These are phyloP conservation scores for Pleurotus sapidus DNA, from an alignment of 768 basidiomycete species.

Conservation along the genomic window DNA sequence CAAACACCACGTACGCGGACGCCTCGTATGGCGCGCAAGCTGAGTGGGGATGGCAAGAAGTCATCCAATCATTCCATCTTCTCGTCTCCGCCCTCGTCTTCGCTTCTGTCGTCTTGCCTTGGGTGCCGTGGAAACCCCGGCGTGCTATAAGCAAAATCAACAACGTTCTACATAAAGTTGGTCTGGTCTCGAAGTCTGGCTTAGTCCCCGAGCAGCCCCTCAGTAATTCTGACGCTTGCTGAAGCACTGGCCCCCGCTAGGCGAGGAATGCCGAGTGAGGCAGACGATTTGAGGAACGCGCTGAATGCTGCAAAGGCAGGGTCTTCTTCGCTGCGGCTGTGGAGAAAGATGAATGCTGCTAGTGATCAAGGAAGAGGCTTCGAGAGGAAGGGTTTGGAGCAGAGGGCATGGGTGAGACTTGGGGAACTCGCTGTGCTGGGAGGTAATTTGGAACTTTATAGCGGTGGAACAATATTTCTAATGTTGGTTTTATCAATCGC, in stretches of 20 bases:
- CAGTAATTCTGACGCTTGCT: constrained; percentile 16
- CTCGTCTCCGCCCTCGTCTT: constrained; percentile 64
- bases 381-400: constrained; percentile 40
- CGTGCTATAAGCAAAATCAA: background rate
- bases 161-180: background rate
- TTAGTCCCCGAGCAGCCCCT: background rate
- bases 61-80: constrained; percentile 64
- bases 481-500: background rate
- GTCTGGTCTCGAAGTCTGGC: background rate
- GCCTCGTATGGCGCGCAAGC: constrained; percentile 14
- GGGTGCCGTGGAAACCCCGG: constrained; percentile 18
- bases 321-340: constrained; percentile 8
- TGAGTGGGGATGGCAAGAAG: constrained; percentile 47
- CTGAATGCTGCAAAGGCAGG: constrained; percentile 20
- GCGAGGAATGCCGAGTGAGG: constrained; percentile 36
- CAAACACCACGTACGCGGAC: constrained; percentile 21
- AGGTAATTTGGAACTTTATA: constrained; percentile 5
- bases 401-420: constrained; percentile 47
- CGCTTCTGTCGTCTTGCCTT: constrained; percentile 48
- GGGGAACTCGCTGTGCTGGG: constrained; percentile 37
- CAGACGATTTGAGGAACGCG: constrained; percentile 31
- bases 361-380: constrained; percentile 18
- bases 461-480: background rate
- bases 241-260: constrained; percentile 27
- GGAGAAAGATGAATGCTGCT: constrained; percentile 12